A percentile compares a stretch with the other conserved stretches of the same genome.
Conservation (phyloP, 2,329 filamentous ascomycete species). For the Alternaria ventricosa region DNA sequence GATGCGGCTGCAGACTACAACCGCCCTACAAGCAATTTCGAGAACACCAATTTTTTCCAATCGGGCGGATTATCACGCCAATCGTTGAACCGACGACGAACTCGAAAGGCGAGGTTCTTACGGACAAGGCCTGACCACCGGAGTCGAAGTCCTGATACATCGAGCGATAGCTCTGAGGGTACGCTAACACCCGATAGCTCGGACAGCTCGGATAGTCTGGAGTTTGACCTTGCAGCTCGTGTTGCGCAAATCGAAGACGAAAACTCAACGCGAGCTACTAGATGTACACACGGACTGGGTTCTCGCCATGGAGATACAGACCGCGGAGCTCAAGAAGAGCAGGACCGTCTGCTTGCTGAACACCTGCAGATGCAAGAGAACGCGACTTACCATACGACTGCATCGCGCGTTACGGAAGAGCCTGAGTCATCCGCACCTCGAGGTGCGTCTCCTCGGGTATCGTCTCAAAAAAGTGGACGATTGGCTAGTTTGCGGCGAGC, state of each 20-base stretch:
- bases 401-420: background rate
- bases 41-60: conserved; percentile 4
- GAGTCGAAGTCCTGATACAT: background rate
- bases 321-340: background rate
- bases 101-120: background rate
- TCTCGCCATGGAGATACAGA: background rate
- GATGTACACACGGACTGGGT: background rate
- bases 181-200: background rate
- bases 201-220: background rate
- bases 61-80: background rate
- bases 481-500: background rate
- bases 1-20: background rate
- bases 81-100: background rate
- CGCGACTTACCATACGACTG: background rate
- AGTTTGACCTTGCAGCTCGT: background rate
- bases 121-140: background rate
- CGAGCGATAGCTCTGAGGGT: background rate
- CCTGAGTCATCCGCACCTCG: background rate
- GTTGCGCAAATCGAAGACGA: background rate
- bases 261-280: background rate
- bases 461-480: background rate
- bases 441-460: background rate
- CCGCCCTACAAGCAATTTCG: background rate
- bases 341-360: conserved; percentile 8
- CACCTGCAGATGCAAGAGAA: background rate